Evolutionary conservation across 805 yeast genomes (phyloP), one percentile per base, ranked within the genome.

Genomic region (Sungouiella thailandica): DNA sequence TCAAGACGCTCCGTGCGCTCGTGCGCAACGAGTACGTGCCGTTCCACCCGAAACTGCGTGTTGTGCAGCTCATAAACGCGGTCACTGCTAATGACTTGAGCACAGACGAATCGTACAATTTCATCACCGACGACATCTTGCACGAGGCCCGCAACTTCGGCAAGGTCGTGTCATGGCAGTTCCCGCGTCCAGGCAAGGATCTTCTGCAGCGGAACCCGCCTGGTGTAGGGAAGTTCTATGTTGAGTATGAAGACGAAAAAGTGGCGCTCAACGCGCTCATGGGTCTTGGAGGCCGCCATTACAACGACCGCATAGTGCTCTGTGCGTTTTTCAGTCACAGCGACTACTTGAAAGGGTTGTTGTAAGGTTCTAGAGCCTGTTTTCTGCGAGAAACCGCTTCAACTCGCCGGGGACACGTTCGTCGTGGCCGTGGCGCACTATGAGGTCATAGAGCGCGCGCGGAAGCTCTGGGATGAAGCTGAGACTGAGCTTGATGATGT

Each of bases 381-480:
- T 30, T 13, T 36, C 34, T 12, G 41, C 37, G 12, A 39, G 25
- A 30, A 41, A 42, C 6, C 26, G 32, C 11, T 57, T 63, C 23
- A 66, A 40, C 40, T 64, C 59, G 17, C 43, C 31, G 1, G 70
- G 65, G 9, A 67, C 72, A 14, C 43, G 48, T 10, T 55, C 55
- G 44, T 83, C 89, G 43, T 64, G 72, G 0, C 81, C 72, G 53
- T 83, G 93, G 31, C 85, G 63, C 7, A 68, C 71, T 24, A 83
- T 62, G 37, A 81, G 53, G 40, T 74, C 80, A 52, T 82, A 84
- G 20, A 88, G 61, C 3, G 67, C 61, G 20, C 71, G 74, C 0
- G 95, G 94, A 5, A 88, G 59, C 49, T 77, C 77, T 6, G 89
- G 82, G 4, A 87, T 74, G 44, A 87, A 83, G 33, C 93, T 85